Percentiles rank a stretch among this genome's conserved stretches.
phyloP scores from a whole-genome alignment of 2,329 filamentous ascomycete species.

The Alternaria incomplexa region DNA sequence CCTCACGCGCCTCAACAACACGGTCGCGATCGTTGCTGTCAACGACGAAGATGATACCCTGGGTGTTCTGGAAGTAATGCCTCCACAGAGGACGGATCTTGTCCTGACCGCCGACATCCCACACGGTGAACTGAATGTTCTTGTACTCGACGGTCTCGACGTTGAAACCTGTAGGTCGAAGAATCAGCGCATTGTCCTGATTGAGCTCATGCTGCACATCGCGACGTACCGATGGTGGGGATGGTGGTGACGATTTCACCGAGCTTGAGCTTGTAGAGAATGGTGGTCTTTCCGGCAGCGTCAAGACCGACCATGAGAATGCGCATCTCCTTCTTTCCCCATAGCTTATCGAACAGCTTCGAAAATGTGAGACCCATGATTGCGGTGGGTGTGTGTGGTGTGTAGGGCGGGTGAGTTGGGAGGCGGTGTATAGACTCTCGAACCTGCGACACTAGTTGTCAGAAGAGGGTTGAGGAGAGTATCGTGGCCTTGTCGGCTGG shows the following conservation, averaged over 20 bases:
- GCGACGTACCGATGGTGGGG: constrained; percentile 77
- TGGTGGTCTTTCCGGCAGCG: constrained; percentile 95
- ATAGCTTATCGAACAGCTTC: constrained; percentile 98
- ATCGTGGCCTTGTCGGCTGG: constrained; percentile 14
- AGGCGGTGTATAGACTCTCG: constrained; percentile 45
- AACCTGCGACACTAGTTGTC: constrained; percentile 36
- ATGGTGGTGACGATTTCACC: constrained; percentile 98
- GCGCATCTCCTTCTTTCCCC: constrained; percentile 98
- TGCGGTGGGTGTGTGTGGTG: constrained; percentile 55
- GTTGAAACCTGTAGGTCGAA: constrained; percentile 73
- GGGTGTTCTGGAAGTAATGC: constrained; percentile 95
- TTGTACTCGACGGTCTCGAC: constrained; percentile 99
- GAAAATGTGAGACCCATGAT: constrained; percentile 92
- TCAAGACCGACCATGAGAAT: constrained; percentile 98
- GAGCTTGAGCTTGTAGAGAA: constrained; percentile 98
- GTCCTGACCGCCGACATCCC: constrained; percentile 98
- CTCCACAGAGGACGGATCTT: constrained; percentile 98
- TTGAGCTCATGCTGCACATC: constrained; percentile 4
- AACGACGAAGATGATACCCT: constrained; percentile 98
- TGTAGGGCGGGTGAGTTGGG: constrained; percentile 27
- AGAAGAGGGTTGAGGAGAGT: constrained; percentile 22
- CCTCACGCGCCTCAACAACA: constrained; percentile 90
- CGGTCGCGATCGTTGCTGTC: constrained; percentile 91
- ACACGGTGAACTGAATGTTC: constrained; percentile 99
- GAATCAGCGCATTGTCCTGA: constrained; percentile 31